These are phyloP conservation scores for Vachellia pachyceras DNA, from an alignment of 306 rosid genomes.

Conservation along the genomic window DNA sequence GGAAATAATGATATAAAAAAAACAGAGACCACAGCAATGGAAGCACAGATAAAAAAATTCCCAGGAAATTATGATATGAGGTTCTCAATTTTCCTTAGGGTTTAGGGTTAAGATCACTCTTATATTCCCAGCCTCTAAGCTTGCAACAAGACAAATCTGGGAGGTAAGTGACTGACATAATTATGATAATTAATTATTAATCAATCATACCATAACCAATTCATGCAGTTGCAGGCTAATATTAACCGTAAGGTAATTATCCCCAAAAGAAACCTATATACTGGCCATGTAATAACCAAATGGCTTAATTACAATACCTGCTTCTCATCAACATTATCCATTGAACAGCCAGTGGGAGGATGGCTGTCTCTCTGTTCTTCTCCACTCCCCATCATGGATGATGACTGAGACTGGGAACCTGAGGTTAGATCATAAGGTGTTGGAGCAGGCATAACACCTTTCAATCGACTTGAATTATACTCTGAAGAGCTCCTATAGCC, in stretches of 20 bases:
- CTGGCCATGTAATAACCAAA: conserved; percentile 17
- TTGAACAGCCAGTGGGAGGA: conserved; percentile 65
- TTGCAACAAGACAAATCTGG: conserved; percentile 11
- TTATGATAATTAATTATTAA: not conserved
- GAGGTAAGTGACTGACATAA: conserved; percentile 1
- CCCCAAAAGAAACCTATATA: conserved; percentile 28
- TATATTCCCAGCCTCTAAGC: conserved; percentile 13
- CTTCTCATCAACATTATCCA: conserved; percentile 66
- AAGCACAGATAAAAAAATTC: conserved; percentile 24
- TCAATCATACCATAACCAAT: conserved; percentile 26
- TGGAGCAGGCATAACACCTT: conserved; percentile 70
- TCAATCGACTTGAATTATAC: conserved; percentile 58
- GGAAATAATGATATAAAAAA: not conserved
- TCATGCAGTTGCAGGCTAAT: conserved; percentile 24
- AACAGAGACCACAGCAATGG: not conserved
- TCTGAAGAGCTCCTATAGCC: conserved; percentile 66
- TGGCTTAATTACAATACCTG: conserved; percentile 64
- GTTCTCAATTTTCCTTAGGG: conserved; percentile 9
- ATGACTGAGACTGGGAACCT: conserved; percentile 70
- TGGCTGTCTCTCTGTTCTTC: conserved; percentile 63
- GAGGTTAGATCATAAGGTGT: conserved; percentile 80
- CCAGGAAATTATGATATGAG: conserved; percentile 8
- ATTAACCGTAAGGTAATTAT: conserved; percentile 9
- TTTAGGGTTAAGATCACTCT: not conserved
- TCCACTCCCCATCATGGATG: conserved; percentile 68